Conservation (phyloP, 495 filamentous ascomycete genomes). For the Aspergillus sparsus region DNA sequence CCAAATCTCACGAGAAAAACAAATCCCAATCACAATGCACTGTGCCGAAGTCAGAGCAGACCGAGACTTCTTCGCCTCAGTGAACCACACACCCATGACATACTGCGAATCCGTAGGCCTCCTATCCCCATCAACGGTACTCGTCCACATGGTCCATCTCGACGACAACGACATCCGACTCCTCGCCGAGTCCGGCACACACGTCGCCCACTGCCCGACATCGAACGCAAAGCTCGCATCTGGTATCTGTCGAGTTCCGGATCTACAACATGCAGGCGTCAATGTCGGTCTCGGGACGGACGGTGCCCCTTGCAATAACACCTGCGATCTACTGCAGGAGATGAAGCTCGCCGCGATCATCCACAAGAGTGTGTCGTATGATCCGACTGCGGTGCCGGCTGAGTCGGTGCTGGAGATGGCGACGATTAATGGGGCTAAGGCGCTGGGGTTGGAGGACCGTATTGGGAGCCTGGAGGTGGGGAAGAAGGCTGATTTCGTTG, state of each 20-base stretch:
- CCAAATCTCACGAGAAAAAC: conserved; percentile 40
- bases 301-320: conserved; percentile 55
- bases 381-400: conserved; percentile 49
- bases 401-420: conserved; percentile 55
- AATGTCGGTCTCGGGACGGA: conserved; percentile 52
- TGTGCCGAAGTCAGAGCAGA: conserved; percentile 43
- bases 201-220: conserved; percentile 52
- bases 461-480: conserved; percentile 54
- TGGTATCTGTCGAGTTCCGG: conserved; percentile 49
- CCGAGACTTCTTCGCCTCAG: conserved; percentile 42
- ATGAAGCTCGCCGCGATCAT: conserved; percentile 54
- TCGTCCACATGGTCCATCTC: conserved; percentile 51
- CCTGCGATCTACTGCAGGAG: conserved; percentile 52
- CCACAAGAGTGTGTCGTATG: conserved; percentile 48
- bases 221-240: conserved; percentile 54
- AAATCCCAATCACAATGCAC: conserved; percentile 47
- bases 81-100: conserved; percentile 46
- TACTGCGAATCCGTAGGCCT: conserved; percentile 44
- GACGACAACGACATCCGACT: conserved; percentile 45
- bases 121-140: conserved; percentile 40
- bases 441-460: conserved; percentile 46
- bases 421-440: conserved; percentile 53
- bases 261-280: conserved; percentile 34
- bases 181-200: conserved; percentile 41
- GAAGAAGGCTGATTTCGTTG: conserved; percentile 58